Percentiles rank a stretch among this genome's conserved stretches.
Conservation (phyloP, 176 grass and related monocot genomes). For the Oryza nivara region DNA sequence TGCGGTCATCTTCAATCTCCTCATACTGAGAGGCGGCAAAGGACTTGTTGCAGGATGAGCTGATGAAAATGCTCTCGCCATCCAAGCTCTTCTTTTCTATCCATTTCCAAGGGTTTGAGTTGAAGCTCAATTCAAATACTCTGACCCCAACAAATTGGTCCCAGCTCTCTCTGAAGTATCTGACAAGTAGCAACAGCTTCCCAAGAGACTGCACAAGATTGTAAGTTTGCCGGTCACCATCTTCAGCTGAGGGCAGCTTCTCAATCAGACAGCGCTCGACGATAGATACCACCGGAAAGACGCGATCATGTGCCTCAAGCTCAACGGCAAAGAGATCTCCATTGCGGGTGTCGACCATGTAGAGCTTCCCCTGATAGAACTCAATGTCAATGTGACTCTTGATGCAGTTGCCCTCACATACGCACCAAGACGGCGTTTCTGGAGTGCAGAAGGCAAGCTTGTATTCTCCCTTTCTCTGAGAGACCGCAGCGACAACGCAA, state of each 20-base stretch:
- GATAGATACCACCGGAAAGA: not conserved
- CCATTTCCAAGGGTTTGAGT: slow-evolving; percentile 24
- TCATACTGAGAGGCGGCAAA: slow-evolving; percentile 3
- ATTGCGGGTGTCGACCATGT: not conserved
- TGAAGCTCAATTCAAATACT: slow-evolving; percentile 4
- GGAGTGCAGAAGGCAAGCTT: slow-evolving; percentile 27
- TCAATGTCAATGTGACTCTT: slow-evolving; percentile 13
- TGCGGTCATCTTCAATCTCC: slow-evolving; percentile 13
- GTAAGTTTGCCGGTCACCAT: not conserved
- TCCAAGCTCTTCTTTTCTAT: slow-evolving; percentile 16
- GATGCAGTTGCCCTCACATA: slow-evolving; percentile 26
- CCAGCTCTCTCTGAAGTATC: slow-evolving; percentile 12
- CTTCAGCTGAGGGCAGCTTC: not conserved
- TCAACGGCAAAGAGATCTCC: slow-evolving; percentile 23
- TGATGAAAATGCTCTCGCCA: slow-evolving; percentile 4
- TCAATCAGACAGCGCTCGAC: not conserved
- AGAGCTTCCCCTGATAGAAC: slow-evolving; percentile 28
- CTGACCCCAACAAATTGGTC: slow-evolving; percentile 12
- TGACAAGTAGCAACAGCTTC: slow-evolving; percentile 27
- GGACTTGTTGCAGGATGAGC: slow-evolving; percentile 16
- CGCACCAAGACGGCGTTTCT: slow-evolving; percentile 6
- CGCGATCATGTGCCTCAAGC: not conserved
- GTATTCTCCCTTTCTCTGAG: not conserved
- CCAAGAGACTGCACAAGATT: slow-evolving; percentile 22
- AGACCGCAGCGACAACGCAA: slow-evolving; percentile 16